Base-by-base conservation (phyloP, 495 filamentous ascomycete genomes). In the Evansstolkia leycettana region DNA sequence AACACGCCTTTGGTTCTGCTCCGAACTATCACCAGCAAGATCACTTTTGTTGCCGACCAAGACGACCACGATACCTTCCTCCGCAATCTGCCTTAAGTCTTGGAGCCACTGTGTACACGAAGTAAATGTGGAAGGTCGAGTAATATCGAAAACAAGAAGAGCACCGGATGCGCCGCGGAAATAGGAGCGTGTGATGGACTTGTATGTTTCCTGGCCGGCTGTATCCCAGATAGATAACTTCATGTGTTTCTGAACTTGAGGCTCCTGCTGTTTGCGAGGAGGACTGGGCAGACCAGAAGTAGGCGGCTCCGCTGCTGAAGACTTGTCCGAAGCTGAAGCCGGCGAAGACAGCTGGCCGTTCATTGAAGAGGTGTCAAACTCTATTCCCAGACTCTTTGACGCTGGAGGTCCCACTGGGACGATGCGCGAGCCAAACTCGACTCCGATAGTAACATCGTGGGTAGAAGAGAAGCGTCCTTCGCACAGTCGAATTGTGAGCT, bases 371-470 rank as follows among this genome's bases (percentile, higher is more conserved):
- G 43, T 47, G 38, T 55, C 53, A 28, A 44, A 43, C 4, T 46
- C 57, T 47, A 70, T 59, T 40, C 51, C 55, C 38, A 70, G 45
- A 36, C 50, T 42, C 34, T 49, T 45, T 18, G 57, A 55, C 20
- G 65, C 50, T 23, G 89, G 88, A 19, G 84, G 83, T 0, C 88
- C 87, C 36, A 94, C 86, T 37, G 88, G 80, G 19, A 98, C 86
- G 46, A 95, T 86, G 37, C 89, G 77, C 19, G 82, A 89, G 37
- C 88, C 90, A 60, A 98, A 95, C 55, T 98, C 90, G 16, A 98
- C 90, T 38, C 90, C 90, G 47, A 98, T 95, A 17, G 90, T 98
- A 28, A 98, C 90, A 64, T 95, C 86, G 64, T 95, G 90, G 46
- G 85, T 74, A 19, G 82, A 69, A 35, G 80, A 82, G 67, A 96